Evolutionary conservation across 2,329 filamentous ascomycete genomes (phyloP).

Genomic region (Hypoxylon sp.): DNA sequence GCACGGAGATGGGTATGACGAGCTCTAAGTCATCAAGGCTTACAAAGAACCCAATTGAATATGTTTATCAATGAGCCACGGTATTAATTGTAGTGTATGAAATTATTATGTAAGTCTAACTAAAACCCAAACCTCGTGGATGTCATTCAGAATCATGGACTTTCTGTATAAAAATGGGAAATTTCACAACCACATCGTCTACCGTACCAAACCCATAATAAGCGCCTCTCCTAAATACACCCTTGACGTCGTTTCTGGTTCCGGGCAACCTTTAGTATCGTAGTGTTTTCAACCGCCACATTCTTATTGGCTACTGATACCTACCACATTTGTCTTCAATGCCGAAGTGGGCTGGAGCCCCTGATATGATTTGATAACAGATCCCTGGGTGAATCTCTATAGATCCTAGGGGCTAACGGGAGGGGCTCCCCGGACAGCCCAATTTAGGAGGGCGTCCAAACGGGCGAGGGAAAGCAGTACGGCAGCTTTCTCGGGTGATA

Average conservation of each 20-base stretch:
- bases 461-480: slow-evolving; percentile 26
- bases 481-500: slow-evolving; percentile 27
- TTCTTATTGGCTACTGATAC: slow-evolving; percentile 37
- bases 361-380: slow-evolving; percentile 34
- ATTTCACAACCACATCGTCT: too few species aligned
- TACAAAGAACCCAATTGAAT: not conserved
- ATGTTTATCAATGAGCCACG: not conserved
- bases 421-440: slow-evolving; percentile 21
- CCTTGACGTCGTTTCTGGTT: slow-evolving; percentile 29
- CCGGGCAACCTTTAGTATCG: slow-evolving; percentile 31
- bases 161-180: too few species aligned
- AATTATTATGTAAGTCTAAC: not conserved
- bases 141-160: not conserved
- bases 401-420: slow-evolving; percentile 30
- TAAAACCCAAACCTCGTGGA: not conserved
- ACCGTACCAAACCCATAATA: slow-evolving; percentile 23
- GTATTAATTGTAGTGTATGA: slow-evolving; percentile 1
- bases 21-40: too few species aligned
- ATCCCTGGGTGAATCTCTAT: slow-evolving; percentile 36
- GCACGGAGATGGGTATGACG: not conserved
- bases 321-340: slow-evolving; percentile 31
- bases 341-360: slow-evolving; percentile 31
- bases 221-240: slow-evolving; percentile 4
- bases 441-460: slow-evolving; percentile 41
- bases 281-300: slow-evolving; percentile 39